A percentile compares a stretch with the other conserved stretches of the same genome.
phyloP scores from a whole-genome alignment of 2,329 filamentous ascomycete species.

The Aspergillus quadricinctus region DNA sequence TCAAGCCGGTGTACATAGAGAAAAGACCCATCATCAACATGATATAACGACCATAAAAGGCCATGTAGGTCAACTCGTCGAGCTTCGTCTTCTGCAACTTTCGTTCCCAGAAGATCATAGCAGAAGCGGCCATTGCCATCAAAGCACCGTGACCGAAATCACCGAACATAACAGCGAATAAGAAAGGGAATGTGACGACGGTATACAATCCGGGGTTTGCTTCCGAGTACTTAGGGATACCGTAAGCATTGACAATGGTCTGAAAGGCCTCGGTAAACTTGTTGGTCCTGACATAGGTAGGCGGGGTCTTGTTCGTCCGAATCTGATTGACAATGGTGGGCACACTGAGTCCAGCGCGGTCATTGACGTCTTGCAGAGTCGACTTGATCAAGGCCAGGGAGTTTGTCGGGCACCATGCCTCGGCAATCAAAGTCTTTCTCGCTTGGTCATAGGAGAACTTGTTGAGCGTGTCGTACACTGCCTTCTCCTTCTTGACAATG shows the following conservation, averaged over 20 bases:
- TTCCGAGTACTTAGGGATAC: constrained; percentile 94
- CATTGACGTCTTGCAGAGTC: constrained; percentile 93
- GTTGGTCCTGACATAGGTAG: constrained; percentile 96
- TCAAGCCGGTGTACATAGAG: constrained; percentile 92
- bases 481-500: constrained; percentile 96
- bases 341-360: constrained; percentile 90
- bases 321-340: constrained; percentile 99
- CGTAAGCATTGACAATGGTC: constrained; percentile 98
- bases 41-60: constrained; percentile 98
- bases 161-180: constrained; percentile 99
- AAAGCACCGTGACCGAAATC: constrained; percentile 91
- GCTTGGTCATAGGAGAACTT: constrained; percentile 95
- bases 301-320: constrained; percentile 92
- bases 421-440: constrained; percentile 91
- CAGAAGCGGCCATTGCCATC: constrained; percentile 75
- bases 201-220: constrained; percentile 94
- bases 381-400: constrained; percentile 84
- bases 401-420: constrained; percentile 95
- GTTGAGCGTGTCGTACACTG: constrained; percentile 92
- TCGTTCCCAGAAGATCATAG: constrained; percentile 97
- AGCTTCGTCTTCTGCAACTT: constrained; percentile 78
- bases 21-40: constrained; percentile 97
- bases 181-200: constrained; percentile 97
- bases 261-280: constrained; percentile 98
- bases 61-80: constrained; percentile 96